Conservation (phyloP, 176 grass and related monocot genomes). For the Eragrostis nindensis region DNA sequence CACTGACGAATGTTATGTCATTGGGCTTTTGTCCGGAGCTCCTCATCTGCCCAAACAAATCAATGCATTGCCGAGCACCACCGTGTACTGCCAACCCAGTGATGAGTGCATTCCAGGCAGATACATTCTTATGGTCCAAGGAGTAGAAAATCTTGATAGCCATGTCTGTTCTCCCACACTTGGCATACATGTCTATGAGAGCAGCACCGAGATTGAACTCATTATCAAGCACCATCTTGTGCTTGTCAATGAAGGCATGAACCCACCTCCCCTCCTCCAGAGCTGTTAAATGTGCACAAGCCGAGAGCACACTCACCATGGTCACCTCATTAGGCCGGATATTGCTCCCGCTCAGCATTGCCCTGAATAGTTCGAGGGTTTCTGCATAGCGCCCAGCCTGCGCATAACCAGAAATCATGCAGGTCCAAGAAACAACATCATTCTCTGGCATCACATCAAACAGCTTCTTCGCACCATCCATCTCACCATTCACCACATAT, state of each 20-base stretch:
- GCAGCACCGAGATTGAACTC: conserved; percentile 74
- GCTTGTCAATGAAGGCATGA: conserved; percentile 67
- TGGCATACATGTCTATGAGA: conserved; percentile 78
- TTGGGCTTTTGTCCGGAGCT: conserved; percentile 47
- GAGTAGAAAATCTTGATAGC: conserved; percentile 56
- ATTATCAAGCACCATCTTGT: conserved; percentile 63
- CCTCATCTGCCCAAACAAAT: conserved; percentile 67
- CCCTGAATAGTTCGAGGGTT: conserved; percentile 63
- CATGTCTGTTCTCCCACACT: conserved; percentile 58
- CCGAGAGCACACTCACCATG: conserved; percentile 76
- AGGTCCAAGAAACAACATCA: conserved; percentile 68
- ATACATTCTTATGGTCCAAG: conserved; percentile 62
- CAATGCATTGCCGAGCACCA: conserved; percentile 46
- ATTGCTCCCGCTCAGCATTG: conserved; percentile 48
- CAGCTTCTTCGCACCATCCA: conserved; percentile 48
- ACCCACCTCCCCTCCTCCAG: conserved; percentile 69
- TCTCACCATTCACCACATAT: conserved; percentile 51
- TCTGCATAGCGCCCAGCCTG: conserved; percentile 45
- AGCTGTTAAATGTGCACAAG: conserved; percentile 59
- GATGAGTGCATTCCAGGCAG: conserved; percentile 77
- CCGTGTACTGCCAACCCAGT: conserved; percentile 60
- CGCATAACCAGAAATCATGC: conserved; percentile 75
- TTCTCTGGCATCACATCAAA: conserved; percentile 64
- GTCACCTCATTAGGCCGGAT: conserved; percentile 73
- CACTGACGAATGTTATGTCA: conserved; percentile 56